Evolutionary conservation across 2,329 filamentous ascomycete species (phyloP).

Genomic region (Fusarium austroafricanum): DNA sequence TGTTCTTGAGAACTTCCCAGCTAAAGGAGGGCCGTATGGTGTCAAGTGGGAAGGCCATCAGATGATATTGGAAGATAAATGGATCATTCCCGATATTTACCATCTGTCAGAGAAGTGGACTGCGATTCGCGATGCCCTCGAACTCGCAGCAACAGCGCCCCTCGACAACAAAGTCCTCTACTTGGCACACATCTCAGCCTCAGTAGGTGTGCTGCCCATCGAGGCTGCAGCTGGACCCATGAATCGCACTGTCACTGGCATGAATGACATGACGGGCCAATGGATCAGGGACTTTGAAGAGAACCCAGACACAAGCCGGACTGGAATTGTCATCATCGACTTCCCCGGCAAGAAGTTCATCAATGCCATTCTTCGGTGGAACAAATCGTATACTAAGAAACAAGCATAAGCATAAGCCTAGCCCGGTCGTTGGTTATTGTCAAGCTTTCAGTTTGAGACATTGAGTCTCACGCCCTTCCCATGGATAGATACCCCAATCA

Average conservation of each 20-base stretch:
- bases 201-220: conserved; percentile 61
- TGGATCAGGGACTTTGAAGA: conserved; percentile 54
- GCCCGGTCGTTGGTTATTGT: conserved; percentile 3
- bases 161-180: conserved; percentile 55
- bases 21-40: conserved; percentile 53
- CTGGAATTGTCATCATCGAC: conserved; percentile 62
- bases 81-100: conserved; percentile 57
- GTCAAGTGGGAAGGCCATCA: conserved; percentile 58
- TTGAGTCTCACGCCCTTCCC: conserved; percentile 2
- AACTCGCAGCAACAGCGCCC: conserved; percentile 49
- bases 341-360: conserved; percentile 60
- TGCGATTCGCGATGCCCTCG: conserved; percentile 56
- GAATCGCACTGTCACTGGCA: conserved; percentile 57
- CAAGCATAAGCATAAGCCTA: background rate
- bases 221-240: conserved; percentile 61
- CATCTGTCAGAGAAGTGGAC: conserved; percentile 61
- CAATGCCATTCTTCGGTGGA: conserved; percentile 56
- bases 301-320: conserved; percentile 46
- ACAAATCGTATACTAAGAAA: conserved; percentile 47
- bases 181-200: conserved; percentile 61
- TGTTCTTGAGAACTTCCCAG: conserved; percentile 61
- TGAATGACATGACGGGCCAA: conserved; percentile 62
- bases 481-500: conserved; percentile 15
- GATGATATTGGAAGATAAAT: conserved; percentile 61
- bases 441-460: conserved; percentile 24